Percentiles rank a stretch among this genome's conserved stretches.
Conservation (phyloP, 208 protist species). For the Balamuthia mandrillaris region DNA sequence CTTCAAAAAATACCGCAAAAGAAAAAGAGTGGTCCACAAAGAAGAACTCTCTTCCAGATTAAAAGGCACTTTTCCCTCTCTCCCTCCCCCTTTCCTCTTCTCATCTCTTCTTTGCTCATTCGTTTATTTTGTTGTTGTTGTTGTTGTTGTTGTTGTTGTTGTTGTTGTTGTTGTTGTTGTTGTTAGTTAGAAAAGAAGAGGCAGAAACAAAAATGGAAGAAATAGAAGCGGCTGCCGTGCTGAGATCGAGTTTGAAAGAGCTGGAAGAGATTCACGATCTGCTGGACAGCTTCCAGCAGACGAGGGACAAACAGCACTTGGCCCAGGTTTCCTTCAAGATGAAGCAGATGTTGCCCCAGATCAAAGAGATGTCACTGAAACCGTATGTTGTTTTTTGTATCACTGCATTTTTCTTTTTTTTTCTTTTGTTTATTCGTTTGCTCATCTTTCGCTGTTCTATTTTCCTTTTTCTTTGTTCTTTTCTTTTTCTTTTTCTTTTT, state of each 20-base stretch:
- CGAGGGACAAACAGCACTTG: not conserved
- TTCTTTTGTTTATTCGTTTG: not conserved
- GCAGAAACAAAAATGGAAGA: not conserved
- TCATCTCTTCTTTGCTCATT: too few species aligned
- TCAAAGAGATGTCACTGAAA: not conserved
- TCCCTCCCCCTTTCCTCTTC: too few species aligned
- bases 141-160: too few species aligned
- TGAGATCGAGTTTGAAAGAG: not conserved
- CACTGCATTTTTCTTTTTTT: not conserved
- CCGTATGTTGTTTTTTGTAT: not conserved
- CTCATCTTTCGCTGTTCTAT: not conserved
- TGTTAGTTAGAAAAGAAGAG: not conserved
- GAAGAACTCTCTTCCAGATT: too few species aligned
- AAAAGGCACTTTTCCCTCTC: too few species aligned
- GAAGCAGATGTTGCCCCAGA: not conserved
- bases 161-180: too few species aligned
- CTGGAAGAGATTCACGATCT: not conserved
- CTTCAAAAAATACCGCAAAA: too few species aligned
- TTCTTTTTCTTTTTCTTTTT: not conserved
- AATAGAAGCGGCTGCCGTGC: not conserved
- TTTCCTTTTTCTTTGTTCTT: not conserved
- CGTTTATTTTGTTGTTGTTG: too few species aligned
- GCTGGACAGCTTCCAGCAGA: not conserved
- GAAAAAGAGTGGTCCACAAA: too few species aligned
- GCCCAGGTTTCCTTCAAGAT: slow-evolving; percentile 18